A percentile compares a stretch with the other conserved stretches of the same genome.
Evolutionary conservation across 2,329 filamentous ascomycete species (phyloP).

Genomic region (Penicillium glabrum): DNA sequence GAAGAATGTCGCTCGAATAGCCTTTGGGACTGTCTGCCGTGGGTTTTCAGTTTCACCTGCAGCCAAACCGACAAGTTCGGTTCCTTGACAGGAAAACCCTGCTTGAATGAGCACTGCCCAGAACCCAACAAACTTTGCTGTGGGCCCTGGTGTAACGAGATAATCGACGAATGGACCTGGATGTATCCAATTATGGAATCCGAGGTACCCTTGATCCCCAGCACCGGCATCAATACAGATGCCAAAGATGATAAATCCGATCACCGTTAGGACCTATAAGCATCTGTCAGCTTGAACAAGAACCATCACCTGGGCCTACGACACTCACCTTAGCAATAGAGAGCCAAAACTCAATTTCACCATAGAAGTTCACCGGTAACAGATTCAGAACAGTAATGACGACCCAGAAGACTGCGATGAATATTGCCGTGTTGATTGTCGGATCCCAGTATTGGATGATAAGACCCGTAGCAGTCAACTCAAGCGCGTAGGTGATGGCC

Average conservation of each 20-base stretch:
- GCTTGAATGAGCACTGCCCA: slow-evolving; percentile 14
- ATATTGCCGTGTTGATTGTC: slow-evolving; percentile 7
- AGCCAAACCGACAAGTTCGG: slow-evolving; percentile 13
- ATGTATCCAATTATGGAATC: slow-evolving; percentile 15
- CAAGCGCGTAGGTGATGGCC: slow-evolving; percentile 11
- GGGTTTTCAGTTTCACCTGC: slow-evolving; percentile 17
- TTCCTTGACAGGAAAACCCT: slow-evolving; percentile 12
- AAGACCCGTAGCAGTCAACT: slow-evolving; percentile 11
- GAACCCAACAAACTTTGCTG: slow-evolving; percentile 13
- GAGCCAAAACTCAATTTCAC: slow-evolving; percentile 15
- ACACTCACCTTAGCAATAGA: slow-evolving; percentile 7
- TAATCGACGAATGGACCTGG: slow-evolving; percentile 11
- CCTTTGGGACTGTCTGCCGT: slow-evolving; percentile 10
- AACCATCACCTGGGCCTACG: not conserved
- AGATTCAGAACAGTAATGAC: slow-evolving; percentile 10
- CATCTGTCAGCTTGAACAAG: not conserved
- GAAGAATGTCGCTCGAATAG: slow-evolving; percentile 13
- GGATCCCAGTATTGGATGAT: slow-evolving; percentile 16
- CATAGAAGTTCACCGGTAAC: slow-evolving; percentile 13
- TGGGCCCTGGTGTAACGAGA: slow-evolving; percentile 9
- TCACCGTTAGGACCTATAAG: slow-evolving; percentile 1
- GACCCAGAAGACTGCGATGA: slow-evolving; percentile 14
- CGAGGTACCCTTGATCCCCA: slow-evolving; percentile 9
- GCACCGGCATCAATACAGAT: slow-evolving; percentile 14
- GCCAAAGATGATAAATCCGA: slow-evolving; percentile 13